Percentiles rank a stretch among this genome's conserved stretches.
phyloP scores from a whole-genome alignment of 805 yeast species.

The Candida coquimbonensis region DNA sequence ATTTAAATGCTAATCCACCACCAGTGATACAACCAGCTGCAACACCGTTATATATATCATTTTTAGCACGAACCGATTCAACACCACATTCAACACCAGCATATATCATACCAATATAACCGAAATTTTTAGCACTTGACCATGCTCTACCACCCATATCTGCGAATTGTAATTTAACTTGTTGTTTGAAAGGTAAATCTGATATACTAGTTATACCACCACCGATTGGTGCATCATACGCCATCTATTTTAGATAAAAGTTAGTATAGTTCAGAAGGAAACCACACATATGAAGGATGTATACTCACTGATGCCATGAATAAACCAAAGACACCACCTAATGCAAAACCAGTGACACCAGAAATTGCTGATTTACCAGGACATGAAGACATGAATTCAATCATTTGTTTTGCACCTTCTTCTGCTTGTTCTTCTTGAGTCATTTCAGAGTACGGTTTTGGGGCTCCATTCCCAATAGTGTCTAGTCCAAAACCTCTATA shows the following conservation, averaged over 20 bases:
- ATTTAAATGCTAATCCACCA: slow-evolving; percentile 85
- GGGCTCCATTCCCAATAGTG: slow-evolving; percentile 32
- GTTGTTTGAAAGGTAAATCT: slow-evolving; percentile 87
- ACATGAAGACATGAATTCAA: slow-evolving; percentile 82
- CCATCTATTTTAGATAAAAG: slow-evolving; percentile 34
- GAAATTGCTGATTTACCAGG: slow-evolving; percentile 91
- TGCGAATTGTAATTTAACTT: slow-evolving; percentile 80
- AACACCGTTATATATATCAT: slow-evolving; percentile 86
- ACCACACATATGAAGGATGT: too few species aligned
- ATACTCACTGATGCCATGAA: slow-evolving; percentile 66
- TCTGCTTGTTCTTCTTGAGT: slow-evolving; percentile 91
- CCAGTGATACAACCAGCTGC: slow-evolving; percentile 96
- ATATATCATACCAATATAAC: slow-evolving; percentile 84
- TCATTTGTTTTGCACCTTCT: slow-evolving; percentile 77
- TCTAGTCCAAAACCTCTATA: slow-evolving; percentile 38
- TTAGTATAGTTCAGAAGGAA: not conserved
- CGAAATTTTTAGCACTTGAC: slow-evolving; percentile 88
- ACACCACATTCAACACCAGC: slow-evolving; percentile 89
- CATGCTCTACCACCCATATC: slow-evolving; percentile 92
- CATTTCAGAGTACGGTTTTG: slow-evolving; percentile 59
- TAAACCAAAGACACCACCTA: slow-evolving; percentile 88
- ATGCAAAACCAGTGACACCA: slow-evolving; percentile 88
- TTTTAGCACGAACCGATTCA: slow-evolving; percentile 81
- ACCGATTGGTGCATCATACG: slow-evolving; percentile 76
- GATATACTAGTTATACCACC: slow-evolving; percentile 52